Percentiles rank a stretch among this genome's conserved stretches.
Conservation (phyloP, 2,329 filamentous ascomycete species). For the Neofusicoccum sp. region DNA sequence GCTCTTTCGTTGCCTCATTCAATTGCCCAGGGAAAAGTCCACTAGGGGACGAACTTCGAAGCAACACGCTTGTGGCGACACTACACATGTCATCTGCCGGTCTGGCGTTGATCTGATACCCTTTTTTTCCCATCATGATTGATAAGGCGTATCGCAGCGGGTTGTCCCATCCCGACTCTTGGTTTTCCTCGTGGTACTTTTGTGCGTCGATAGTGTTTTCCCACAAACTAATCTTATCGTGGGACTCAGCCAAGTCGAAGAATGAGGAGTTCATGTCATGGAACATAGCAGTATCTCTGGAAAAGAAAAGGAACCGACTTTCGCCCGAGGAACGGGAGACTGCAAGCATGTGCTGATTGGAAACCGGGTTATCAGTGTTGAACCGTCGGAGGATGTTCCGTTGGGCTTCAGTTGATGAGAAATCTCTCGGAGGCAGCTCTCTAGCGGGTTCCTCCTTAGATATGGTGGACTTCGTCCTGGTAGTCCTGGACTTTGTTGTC, state of each 20-base stretch:
- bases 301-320: conserved; percentile 20
- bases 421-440: neutral
- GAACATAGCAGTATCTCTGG: conserved; percentile 18
- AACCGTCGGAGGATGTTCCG: neutral
- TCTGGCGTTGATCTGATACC: neutral
- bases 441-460: neutral
- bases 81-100: neutral
- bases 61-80: neutral
- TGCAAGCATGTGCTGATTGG: conserved; percentile 19
- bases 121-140: neutral
- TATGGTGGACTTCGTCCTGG: neutral
- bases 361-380: neutral
- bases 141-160: conserved; percentile 8
- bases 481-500: neutral
- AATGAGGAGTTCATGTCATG: neutral
- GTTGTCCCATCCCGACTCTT: conserved; percentile 11
- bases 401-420: neutral
- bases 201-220: neutral
- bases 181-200: neutral
- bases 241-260: neutral
- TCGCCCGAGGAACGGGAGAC: neutral
- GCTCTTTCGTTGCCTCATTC: neutral
- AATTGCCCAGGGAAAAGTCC: conserved; percentile 3
- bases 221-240: neutral
- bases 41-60: neutral